Percentiles rank a stretch among this genome's conserved stretches.
Conservation (phyloP, 495 filamentous ascomycete species). For the Penicillium cosmopolitanum region DNA sequence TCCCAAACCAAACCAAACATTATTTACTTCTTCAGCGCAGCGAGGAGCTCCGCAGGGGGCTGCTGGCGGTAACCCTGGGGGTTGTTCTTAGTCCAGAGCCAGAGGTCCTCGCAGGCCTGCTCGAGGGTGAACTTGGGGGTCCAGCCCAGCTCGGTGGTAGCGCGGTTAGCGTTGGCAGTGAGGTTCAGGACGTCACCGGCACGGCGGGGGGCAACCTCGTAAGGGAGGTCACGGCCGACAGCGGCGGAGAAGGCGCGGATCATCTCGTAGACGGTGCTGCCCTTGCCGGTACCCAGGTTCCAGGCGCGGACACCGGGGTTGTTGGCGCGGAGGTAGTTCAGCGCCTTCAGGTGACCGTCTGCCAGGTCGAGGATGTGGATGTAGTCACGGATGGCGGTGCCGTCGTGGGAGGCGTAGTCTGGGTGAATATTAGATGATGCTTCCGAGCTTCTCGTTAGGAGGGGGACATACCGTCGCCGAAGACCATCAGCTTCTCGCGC, state of each 20-base stretch:
- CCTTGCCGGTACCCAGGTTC: constrained; percentile 96
- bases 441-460: background rate
- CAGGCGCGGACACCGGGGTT: constrained; percentile 93
- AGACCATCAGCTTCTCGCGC: constrained; percentile 91
- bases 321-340: constrained; percentile 87
- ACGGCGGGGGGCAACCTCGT: constrained; percentile 82
- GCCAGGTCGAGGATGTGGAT: constrained; percentile 89
- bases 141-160: constrained; percentile 89
- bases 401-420: constrained; percentile 91
- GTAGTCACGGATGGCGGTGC: constrained; percentile 78
- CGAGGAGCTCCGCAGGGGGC: constrained; percentile 81
- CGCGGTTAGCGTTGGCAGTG: constrained; percentile 85
- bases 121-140: constrained; percentile 89
- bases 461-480: constrained; percentile 76
- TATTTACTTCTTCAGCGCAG: constrained; percentile 65
- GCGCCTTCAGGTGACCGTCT: constrained; percentile 83
- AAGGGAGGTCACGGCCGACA: constrained; percentile 82
- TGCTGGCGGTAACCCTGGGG: constrained; percentile 91
- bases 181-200: constrained; percentile 92
- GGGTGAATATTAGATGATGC: background rate
- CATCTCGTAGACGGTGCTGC: constrained; percentile 96
- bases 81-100: constrained; percentile 95
- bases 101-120: constrained; percentile 90
- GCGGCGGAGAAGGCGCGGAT: constrained; percentile 89
- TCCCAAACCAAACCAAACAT: background rate